phyloP scores from a whole-genome alignment of 768 basidiomycete species.

The Amanita polypyramis region DNA sequence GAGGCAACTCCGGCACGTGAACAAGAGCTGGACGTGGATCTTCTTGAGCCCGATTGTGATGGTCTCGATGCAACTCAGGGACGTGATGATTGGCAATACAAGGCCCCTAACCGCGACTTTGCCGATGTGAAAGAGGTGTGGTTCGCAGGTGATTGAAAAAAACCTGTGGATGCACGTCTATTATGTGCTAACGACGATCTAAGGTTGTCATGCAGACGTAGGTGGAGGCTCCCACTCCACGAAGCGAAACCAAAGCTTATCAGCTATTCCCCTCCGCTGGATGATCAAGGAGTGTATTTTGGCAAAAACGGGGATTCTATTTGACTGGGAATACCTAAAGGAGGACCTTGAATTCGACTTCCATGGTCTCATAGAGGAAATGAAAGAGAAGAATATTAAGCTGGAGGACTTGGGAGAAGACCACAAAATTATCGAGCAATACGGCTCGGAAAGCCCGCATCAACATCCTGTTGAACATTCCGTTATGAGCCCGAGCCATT shows the following conservation, averaged over 20 bases:
- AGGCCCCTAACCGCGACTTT: constrained; percentile 12
- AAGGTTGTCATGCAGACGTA: constrained; percentile 16
- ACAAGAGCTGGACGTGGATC: constrained; percentile 16
- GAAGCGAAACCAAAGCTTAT: constrained; percentile 13
- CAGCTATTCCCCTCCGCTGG: constrained; percentile 19
- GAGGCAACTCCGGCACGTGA: constrained; percentile 14
- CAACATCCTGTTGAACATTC: no score
- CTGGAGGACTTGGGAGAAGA: neutral
- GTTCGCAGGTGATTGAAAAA: constrained; percentile 15
- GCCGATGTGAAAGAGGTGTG: constrained; percentile 17
- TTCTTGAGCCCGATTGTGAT: constrained; percentile 8
- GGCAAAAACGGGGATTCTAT: constrained; percentile 12
- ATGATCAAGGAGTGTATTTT: constrained; percentile 20
- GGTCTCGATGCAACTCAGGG: neutral
- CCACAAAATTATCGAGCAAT: constrained; percentile 1
- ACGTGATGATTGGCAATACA: constrained; percentile 13
- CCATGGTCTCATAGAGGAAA: constrained; percentile 4
- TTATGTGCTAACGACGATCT: neutral
- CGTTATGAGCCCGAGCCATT: no score
- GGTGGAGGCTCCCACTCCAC: constrained; percentile 18
- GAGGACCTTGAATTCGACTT: constrained; percentile 13
- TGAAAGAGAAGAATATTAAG: neutral
- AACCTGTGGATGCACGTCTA: neutral
- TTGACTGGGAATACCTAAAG: constrained; percentile 13
- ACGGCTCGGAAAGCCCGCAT: neutral